Base-by-base conservation (phyloP, 129 eudicot species). In the Chrysanthemum makinoi region DNA sequence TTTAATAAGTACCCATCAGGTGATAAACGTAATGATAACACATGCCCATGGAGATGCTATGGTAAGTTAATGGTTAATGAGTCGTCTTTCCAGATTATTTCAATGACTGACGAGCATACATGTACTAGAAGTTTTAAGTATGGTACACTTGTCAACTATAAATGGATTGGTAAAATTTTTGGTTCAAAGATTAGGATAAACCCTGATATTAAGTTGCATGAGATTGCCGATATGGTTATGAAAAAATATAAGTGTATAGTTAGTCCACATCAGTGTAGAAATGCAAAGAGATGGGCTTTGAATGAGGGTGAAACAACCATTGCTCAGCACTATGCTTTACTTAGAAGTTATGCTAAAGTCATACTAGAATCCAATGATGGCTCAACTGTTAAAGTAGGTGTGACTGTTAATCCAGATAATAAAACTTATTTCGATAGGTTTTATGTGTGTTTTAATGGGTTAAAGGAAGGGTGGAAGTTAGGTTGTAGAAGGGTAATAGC, bases 81-180 rank as follows among this genome's bases (percentile, higher is more conserved):
- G 17, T 16, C n/a, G 1, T 51, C 15, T 12, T 51, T 51, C 1
- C 18, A 51, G 18, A 16, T 51, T 4, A 19, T 57, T 1, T 19
- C 62, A 18, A 6, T 19, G 11, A 10, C 0, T n/a, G 62, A 57
- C 10, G 12, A 16, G 26, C 33, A 57, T 11, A 57, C 30, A 19
- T 18, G 62, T 57, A 57, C 13, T 57, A 57, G 33, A 24, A 57
- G 22, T 24, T 57, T 57, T 24, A 57, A 57, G 62, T 57, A 57
- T 19, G 30, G 62, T 4, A 56, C 26, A 16, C 11, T 57, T 20
- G 22, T 19, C 22, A 18, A 18, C 5, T 57, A 57, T 12, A 57
- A 57, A 56, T 56, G 62, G 62, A 19, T 56, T n/a, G 22, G 22
- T 9, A 56, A 56, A 18, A 22, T 18, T 11, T 56, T 56, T 56